A percentile compares a stretch with the other conserved stretches of the same genome.
Conservation (phyloP, 345 rosid genomes). For the Noccaea bulbosa region DNA sequence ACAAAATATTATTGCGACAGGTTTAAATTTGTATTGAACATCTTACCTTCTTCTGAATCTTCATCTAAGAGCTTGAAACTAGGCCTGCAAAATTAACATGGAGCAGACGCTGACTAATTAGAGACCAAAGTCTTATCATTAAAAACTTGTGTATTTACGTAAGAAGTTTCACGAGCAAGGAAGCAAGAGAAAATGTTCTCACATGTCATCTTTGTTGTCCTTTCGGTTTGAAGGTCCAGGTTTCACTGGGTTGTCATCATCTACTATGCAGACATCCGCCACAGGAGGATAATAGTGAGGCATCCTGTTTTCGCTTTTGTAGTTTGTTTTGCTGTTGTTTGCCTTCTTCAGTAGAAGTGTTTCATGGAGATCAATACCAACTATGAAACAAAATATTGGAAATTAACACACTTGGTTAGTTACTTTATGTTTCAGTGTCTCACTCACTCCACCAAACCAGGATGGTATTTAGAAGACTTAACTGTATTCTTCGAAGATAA, state of each 20-base stretch:
- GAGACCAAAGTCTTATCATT: background rate
- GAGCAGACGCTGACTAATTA: constrained; percentile 1
- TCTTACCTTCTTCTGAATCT: constrained; percentile 70
- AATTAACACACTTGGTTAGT: background rate
- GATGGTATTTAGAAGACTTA: constrained; percentile 35
- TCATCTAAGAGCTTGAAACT: constrained; percentile 90
- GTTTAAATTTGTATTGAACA: constrained; percentile 2
- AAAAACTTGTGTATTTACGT: background rate
- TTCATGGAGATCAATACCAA: constrained; percentile 81
- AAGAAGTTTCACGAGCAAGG: constrained; percentile 4
- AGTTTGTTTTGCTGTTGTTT: constrained; percentile 35
- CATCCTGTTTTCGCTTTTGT: constrained; percentile 44
- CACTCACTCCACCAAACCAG: constrained; percentile 23
- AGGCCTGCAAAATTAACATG: constrained; percentile 61
- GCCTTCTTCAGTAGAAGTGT: constrained; percentile 57
- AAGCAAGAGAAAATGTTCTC: constrained; percentile 7
- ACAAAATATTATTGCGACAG: background rate
- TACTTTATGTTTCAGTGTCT: background rate
- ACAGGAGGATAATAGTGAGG: constrained; percentile 51
- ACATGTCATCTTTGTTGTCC: constrained; percentile 33
- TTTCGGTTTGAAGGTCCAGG: constrained; percentile 35
- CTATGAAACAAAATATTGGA: constrained; percentile 45
- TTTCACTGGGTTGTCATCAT: constrained; percentile 49
- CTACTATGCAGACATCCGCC: constrained; percentile 44
- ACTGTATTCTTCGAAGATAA: constrained; percentile 88